These are phyloP conservation scores for Limonomyces culmigenus DNA, from an alignment of 1,284 basidiomycete genomes.

Conservation along the genomic window DNA sequence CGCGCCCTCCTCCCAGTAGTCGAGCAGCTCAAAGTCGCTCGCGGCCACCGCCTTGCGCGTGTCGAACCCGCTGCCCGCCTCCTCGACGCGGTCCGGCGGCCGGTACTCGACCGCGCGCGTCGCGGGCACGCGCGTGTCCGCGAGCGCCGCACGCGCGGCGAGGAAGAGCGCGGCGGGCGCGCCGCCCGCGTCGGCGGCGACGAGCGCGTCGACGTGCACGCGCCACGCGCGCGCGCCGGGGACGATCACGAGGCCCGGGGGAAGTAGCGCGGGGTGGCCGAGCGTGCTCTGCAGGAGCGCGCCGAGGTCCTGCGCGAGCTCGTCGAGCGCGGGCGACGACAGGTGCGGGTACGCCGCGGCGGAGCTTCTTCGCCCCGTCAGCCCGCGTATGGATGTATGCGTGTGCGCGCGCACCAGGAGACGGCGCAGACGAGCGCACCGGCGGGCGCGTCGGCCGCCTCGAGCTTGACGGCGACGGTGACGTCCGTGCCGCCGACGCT, in stretches of 20 bases:
- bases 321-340: slow-evolving; percentile 42
- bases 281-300: slow-evolving; percentile 39
- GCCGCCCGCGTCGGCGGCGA: slow-evolving; percentile 59
- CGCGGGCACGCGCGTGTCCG: slow-evolving; percentile 63
- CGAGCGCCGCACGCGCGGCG: slow-evolving; percentile 56
- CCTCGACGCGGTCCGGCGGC: slow-evolving; percentile 34
- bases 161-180: slow-evolving; percentile 61
- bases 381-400: slow-evolving; percentile 9
- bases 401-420: slow-evolving; percentile 38
- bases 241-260: slow-evolving; percentile 44
- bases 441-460: slow-evolving; percentile 46
- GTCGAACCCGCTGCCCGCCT: slow-evolving; percentile 32
- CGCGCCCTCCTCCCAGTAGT: slow-evolving; percentile 75
- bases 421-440: slow-evolving; percentile 50
- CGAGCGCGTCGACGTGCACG: slow-evolving; percentile 47
- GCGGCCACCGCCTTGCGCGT: slow-evolving; percentile 30
- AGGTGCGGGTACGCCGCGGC: slow-evolving; percentile 61
- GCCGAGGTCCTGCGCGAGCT: slow-evolving; percentile 53
- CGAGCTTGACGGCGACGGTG: slow-evolving; percentile 53
- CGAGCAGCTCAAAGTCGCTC: slow-evolving; percentile 65
- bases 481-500: slow-evolving; percentile 58
- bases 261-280: slow-evolving; percentile 42
- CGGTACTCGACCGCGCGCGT: slow-evolving; percentile 49
- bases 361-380: slow-evolving; percentile 34
- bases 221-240: slow-evolving; percentile 51